phyloP scores from a whole-genome alignment of 257 asterid genomes.

The Salvia miltiorrhiza region DNA sequence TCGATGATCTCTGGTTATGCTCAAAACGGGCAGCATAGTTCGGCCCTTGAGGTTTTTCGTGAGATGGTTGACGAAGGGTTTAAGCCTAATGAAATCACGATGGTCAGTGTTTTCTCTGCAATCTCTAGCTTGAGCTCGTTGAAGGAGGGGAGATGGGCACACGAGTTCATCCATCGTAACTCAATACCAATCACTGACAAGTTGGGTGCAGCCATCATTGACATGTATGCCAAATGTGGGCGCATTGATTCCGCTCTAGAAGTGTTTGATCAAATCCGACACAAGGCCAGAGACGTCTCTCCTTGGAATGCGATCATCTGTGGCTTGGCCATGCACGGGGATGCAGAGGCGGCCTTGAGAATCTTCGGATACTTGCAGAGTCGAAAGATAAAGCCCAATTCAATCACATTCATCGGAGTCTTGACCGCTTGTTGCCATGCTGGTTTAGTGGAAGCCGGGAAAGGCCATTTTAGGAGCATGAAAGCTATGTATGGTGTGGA shows the following conservation, averaged over 20 bases:
- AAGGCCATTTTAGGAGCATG: conserved; percentile 69
- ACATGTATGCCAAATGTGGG: conserved; percentile 97
- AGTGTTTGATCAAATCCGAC: conserved; percentile 47
- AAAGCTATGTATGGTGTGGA: conserved; percentile 42
- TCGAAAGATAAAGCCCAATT: conserved; percentile 42
- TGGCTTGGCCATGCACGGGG: conserved; percentile 92
- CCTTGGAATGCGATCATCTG: conserved; percentile 96
- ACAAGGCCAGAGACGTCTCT: conserved; percentile 48
- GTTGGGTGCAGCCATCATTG: conserved; percentile 74
- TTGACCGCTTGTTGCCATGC: conserved; percentile 90
- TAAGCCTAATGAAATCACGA: conserved; percentile 78
- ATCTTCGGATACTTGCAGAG: conserved; percentile 60
- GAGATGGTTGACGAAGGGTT: conserved; percentile 57
- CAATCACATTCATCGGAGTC: conserved; percentile 81
- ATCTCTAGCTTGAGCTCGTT: conserved; percentile 62
- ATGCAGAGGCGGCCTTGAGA: conserved; percentile 52
- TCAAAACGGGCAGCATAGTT: conserved; percentile 52
- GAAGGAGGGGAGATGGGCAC: conserved; percentile 74
- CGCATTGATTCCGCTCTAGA: conserved; percentile 56
- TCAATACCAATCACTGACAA: conserved; percentile 65
- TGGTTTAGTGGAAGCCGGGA: conserved; percentile 79
- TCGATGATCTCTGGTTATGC: conserved; percentile 89
- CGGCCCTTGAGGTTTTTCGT: conserved; percentile 63
- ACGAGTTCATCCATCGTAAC: conserved; percentile 48
- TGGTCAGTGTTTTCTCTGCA: conserved; percentile 82